Evolutionary conservation across 2,329 filamentous ascomycete species (phyloP).

Genomic region (Fusarium albosuccineum): DNA sequence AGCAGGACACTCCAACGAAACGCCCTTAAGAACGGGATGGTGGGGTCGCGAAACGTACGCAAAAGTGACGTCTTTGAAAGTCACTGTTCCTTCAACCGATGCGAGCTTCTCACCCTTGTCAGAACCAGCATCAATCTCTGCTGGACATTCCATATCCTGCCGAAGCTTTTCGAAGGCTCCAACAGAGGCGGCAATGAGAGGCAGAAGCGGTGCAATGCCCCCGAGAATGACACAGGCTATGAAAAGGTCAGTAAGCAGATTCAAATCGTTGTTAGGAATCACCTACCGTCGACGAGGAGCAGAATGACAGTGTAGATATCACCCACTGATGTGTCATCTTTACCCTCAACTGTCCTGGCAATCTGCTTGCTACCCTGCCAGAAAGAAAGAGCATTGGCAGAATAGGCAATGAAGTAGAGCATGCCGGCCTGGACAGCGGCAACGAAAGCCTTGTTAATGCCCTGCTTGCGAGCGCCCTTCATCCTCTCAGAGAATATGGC

Average conservation of each 20-base stretch:
- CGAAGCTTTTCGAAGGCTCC: slow-evolving; percentile 70
- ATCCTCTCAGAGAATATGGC: slow-evolving; percentile 69
- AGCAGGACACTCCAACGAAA: slow-evolving; percentile 62
- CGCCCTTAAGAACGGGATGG: slow-evolving; percentile 56
- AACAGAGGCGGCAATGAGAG: slow-evolving; percentile 70
- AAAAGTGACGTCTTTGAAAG: slow-evolving; percentile 59
- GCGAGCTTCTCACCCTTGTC: slow-evolving; percentile 57
- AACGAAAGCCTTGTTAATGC: slow-evolving; percentile 69
- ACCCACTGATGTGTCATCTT: slow-evolving; percentile 55
- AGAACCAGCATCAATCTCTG: slow-evolving; percentile 59
- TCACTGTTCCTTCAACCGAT: slow-evolving; percentile 54
- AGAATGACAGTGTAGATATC: slow-evolving; percentile 74
- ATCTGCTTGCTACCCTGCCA: slow-evolving; percentile 73
- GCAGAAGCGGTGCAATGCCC: slow-evolving; percentile 72
- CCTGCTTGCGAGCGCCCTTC: slow-evolving; percentile 62
- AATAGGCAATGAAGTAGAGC: slow-evolving; percentile 76
- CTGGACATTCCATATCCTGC: slow-evolving; percentile 67
- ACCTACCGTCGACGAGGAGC: slow-evolving; percentile 69
- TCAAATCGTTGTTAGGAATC: background rate
- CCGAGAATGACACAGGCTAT: slow-evolving; percentile 71
- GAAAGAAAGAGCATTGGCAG: slow-evolving; percentile 75
- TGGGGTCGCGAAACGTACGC: slow-evolving; percentile 60
- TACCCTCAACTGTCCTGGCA: slow-evolving; percentile 53
- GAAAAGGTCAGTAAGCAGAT: slow-evolving; percentile 27
- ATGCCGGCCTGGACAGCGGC: slow-evolving; percentile 70